Evolutionary conservation across 2,329 filamentous ascomycete species (phyloP).

Genomic region (Geosmithia morbida): DNA sequence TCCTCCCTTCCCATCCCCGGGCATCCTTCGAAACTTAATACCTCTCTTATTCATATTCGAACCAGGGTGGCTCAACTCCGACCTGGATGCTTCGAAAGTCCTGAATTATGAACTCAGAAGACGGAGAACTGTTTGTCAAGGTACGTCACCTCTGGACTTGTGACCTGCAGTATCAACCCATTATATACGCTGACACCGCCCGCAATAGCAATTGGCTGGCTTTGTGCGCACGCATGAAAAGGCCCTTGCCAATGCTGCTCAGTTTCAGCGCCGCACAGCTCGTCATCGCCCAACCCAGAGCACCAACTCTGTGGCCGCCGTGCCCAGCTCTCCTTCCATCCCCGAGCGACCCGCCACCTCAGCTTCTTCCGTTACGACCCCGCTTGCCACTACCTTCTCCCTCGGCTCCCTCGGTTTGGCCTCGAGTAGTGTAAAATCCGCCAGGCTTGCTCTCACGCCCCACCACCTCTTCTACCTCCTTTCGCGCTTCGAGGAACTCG

Average conservation of each 20-base stretch:
- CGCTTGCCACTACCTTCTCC: conserved; percentile 73
- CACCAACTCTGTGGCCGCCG: conserved; percentile 37
- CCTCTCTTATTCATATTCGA: not conserved
- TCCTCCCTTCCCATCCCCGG: not conserved
- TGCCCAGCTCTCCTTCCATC: conserved; percentile 40
- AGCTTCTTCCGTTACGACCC: conserved; percentile 43
- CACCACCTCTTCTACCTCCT: conserved; percentile 96
- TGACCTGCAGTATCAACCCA: not conserved
- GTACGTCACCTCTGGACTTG: conserved; percentile 25
- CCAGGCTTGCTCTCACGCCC: conserved; percentile 82
- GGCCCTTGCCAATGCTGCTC: conserved; percentile 87
- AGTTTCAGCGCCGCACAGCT: conserved; percentile 58
- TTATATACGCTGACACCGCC: conserved; percentile 13
- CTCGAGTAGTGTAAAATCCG: conserved; percentile 73
- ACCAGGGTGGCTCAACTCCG: not conserved
- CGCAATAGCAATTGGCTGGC: conserved; percentile 69
- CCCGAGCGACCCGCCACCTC: conserved; percentile 50
- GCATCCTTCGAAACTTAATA: not conserved
- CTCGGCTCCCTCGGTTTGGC: conserved; percentile 74
- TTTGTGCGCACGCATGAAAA: conserved; percentile 97
- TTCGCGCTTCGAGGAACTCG: conserved; percentile 85
- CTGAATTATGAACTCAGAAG: conserved; percentile 69
- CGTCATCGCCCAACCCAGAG: conserved; percentile 58
- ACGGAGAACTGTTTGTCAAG: conserved; percentile 83
- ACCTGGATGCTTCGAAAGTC: conserved; percentile 16